phyloP scores from a whole-genome alignment of 305 asterid species.

The Plantago lanceolata region DNA sequence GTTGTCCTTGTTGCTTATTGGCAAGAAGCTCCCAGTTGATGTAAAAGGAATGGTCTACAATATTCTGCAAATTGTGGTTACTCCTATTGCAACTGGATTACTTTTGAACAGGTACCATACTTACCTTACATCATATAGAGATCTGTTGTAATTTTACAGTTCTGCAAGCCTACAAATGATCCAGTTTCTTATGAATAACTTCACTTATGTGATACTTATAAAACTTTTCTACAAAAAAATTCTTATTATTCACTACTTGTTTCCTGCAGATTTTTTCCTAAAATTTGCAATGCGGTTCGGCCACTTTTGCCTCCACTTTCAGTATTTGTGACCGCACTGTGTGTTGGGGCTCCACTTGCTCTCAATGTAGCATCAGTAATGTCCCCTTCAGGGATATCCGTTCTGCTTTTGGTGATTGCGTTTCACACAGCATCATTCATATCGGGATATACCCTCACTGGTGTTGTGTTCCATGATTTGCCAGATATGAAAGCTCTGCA shows the following conservation, averaged over 20 bases:
- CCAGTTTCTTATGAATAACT: no score
- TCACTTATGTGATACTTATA: no score
- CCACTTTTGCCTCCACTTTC: constrained; percentile 73
- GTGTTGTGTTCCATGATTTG: constrained; percentile 46
- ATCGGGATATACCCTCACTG: constrained; percentile 57
- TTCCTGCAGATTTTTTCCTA: constrained; percentile 71
- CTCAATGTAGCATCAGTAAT: constrained; percentile 64
- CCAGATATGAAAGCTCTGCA: constrained; percentile 80
- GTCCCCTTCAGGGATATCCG: constrained; percentile 83
- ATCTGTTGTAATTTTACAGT: background rate
- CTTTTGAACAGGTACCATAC: constrained; percentile 60
- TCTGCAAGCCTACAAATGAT: no score
- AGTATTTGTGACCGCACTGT: constrained; percentile 80
- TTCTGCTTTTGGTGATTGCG: constrained; percentile 66
- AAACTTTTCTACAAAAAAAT: no score
- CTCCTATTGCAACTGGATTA: constrained; percentile 82
- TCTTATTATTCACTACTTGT: no score
- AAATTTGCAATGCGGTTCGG: constrained; percentile 50
- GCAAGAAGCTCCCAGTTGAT: constrained; percentile 82
- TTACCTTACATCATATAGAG: background rate
- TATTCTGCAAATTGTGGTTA: constrained; percentile 82
- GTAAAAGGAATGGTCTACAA: constrained; percentile 88
- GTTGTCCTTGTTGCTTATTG: constrained; percentile 75
- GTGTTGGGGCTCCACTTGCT: constrained; percentile 98
- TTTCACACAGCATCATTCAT: constrained; percentile 75